A percentile compares a stretch with the other conserved stretches of the same genome.
These are phyloP conservation scores for Ampelomyces quisqualis DNA, from an alignment of 2,329 filamentous ascomycete species.

Conservation along the genomic window DNA sequence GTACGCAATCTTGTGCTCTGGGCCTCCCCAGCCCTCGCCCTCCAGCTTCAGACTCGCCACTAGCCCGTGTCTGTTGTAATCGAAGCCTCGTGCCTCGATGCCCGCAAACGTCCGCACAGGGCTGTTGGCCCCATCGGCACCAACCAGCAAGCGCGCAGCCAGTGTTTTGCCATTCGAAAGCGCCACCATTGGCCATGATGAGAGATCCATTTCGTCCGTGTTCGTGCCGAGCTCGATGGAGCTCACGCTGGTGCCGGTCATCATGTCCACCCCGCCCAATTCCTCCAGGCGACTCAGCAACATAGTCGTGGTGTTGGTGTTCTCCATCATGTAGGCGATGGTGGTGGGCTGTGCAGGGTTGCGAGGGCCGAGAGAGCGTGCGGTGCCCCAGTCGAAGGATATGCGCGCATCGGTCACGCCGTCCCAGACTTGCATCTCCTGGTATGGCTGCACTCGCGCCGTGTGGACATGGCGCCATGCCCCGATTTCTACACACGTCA, in stretches of 20 bases:
- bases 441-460: constrained; percentile 78
- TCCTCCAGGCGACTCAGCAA: constrained; percentile 71
- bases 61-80: constrained; percentile 86
- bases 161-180: constrained; percentile 68
- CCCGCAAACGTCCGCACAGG: constrained; percentile 87
- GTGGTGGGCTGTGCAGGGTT: constrained; percentile 53
- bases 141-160: constrained; percentile 80
- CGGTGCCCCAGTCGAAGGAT: constrained; percentile 74
- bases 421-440: constrained; percentile 99
- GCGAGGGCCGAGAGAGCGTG: constrained; percentile 43
- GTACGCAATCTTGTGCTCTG: constrained; percentile 71
- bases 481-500: constrained; percentile 61
- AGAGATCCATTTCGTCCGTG: constrained; percentile 69
- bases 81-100: constrained; percentile 86
- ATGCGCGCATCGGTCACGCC: constrained; percentile 84
- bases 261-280: constrained; percentile 66
- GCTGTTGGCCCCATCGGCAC: constrained; percentile 92
- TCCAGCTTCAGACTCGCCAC: constrained; percentile 83
- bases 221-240: constrained; percentile 73
- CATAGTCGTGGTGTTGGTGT: constrained; percentile 80
- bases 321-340: constrained; percentile 97
- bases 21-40: constrained; percentile 45
- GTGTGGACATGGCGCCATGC: constrained; percentile 77
- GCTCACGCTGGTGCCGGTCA: constrained; percentile 76
- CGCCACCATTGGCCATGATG: constrained; percentile 82